Evolutionary conservation across 345 rosid species (phyloP).

Genomic region (Melaleuca alternifolia): DNA sequence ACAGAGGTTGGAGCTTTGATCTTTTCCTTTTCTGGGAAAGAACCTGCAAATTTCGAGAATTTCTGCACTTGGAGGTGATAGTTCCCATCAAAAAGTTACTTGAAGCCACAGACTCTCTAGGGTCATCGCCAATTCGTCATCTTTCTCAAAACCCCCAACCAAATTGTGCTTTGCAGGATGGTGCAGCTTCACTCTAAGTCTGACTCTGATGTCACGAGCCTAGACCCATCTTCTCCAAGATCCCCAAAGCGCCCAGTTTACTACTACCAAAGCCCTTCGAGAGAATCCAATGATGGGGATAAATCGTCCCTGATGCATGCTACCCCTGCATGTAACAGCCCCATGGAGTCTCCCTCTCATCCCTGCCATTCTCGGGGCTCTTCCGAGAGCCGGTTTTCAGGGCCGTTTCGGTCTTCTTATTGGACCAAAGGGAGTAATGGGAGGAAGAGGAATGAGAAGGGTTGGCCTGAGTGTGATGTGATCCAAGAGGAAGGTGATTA

Average conservation of each 20-base stretch:
- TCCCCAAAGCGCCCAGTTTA: slow-evolving; percentile 63
- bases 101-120: background rate
- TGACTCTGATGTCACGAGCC: slow-evolving; percentile 64
- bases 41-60: background rate
- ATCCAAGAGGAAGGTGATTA: slow-evolving; percentile 58
- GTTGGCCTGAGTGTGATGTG: slow-evolving; percentile 63
- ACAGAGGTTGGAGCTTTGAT: background rate
- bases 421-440: slow-evolving; percentile 31
- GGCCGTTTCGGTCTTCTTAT: slow-evolving; percentile 29
- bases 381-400: slow-evolving; percentile 56
- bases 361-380: slow-evolving; percentile 55
- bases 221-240: slow-evolving; percentile 63
- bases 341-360: slow-evolving; percentile 74
- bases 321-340: slow-evolving; percentile 46
- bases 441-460: slow-evolving; percentile 46
- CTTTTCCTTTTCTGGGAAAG: background rate
- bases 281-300: slow-evolving; percentile 80
- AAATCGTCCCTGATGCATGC: slow-evolving; percentile 63
- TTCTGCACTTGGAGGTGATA: background rate
- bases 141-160: background rate
- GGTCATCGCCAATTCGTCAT: background rate
- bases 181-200: slow-evolving; percentile 35
- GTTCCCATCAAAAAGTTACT: background rate
- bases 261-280: slow-evolving; percentile 73
- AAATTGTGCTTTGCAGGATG: slow-evolving; percentile 2